A percentile compares a stretch with the other conserved stretches of the same genome.
Evolutionary conservation across 225 moss, liverwort and hornwort species (phyloP).

Genomic region (Bryum argenteum): DNA sequence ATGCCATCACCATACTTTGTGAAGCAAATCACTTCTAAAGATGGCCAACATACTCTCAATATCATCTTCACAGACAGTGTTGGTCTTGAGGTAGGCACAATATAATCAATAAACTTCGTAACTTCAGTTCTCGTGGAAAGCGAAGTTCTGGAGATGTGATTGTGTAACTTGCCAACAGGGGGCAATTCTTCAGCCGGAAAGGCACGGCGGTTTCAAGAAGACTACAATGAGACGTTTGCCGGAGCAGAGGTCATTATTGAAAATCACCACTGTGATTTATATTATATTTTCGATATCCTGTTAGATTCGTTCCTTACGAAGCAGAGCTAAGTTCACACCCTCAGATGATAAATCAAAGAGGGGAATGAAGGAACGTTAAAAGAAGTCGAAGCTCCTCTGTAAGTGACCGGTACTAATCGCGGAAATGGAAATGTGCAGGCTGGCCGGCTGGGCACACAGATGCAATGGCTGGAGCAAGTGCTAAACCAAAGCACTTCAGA

Average conservation of each 20-base stretch:
- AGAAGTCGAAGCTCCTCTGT: no score
- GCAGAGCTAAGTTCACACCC: no score
- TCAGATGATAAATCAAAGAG: no score
- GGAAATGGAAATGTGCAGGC: background rate
- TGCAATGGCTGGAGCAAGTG: background rate
- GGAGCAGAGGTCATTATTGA: background rate
- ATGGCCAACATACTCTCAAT: background rate
- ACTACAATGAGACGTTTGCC: background rate
- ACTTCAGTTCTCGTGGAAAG: no score
- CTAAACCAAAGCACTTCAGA: background rate
- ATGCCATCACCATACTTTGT: conserved; percentile 1
- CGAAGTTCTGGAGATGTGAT: no score
- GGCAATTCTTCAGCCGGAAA: background rate
- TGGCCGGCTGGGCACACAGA: background rate
- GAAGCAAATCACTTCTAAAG: background rate
- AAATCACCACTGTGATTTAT: no score
- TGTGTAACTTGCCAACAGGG: background rate
- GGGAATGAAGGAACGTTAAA: no score
- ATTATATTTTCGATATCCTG: no score
- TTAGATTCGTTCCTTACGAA: no score
- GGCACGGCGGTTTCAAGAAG: background rate
- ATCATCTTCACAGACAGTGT: background rate
- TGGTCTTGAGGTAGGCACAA: background rate
- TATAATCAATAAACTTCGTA: no score
- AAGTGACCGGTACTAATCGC: background rate